Percentiles rank a stretch among this genome's conserved stretches.
phyloP scores from a whole-genome alignment of 1,139 yeast species.

The Nakaseomyces bracarensis region DNA sequence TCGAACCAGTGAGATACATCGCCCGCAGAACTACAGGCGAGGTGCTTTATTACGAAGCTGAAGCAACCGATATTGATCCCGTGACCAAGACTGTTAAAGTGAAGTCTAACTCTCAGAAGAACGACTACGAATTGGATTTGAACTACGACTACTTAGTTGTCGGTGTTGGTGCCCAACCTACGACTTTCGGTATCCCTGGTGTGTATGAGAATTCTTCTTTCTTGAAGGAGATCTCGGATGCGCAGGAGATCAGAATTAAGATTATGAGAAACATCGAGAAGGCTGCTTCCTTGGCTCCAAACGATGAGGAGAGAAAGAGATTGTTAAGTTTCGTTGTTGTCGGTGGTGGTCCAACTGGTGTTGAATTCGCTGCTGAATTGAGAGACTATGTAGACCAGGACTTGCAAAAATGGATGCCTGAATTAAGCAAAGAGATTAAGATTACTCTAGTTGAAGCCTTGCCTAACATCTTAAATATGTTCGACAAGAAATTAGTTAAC shows the following conservation, averaged over 20 bases:
- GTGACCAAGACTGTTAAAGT: conserved; percentile 52
- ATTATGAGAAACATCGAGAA: conserved; percentile 77
- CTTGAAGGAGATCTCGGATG: conserved; percentile 80
- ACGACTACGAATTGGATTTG: conserved; percentile 42
- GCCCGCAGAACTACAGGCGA: conserved; percentile 68
- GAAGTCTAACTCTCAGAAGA: conserved; percentile 32
- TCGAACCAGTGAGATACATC: conserved; percentile 74
- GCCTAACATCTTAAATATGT: conserved; percentile 83
- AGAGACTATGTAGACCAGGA: conserved; percentile 93
- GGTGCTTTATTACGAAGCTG: conserved; percentile 84
- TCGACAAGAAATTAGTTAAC: conserved; percentile 73
- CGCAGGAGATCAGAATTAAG: conserved; percentile 65
- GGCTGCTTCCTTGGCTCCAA: conserved; percentile 67
- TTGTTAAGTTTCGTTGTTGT: conserved; percentile 78
- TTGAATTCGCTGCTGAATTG: conserved; percentile 90
- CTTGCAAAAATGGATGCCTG: conserved; percentile 82
- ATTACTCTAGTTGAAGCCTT: conserved; percentile 85
- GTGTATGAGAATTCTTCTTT: conserved; percentile 80
- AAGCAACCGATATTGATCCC: conserved; percentile 76
- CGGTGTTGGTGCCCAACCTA: conserved; percentile 89
- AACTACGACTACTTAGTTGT: conserved; percentile 74
- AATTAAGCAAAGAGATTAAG: conserved; percentile 67
- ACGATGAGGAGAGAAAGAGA: conserved; percentile 72
- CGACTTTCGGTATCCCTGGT: conserved; percentile 90
- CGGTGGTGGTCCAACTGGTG: conserved; percentile 98